Percentiles rank a stretch among this genome's conserved stretches.
Conservation (phyloP, 805 yeast genomes). For the Saturnispora diversa region DNA sequence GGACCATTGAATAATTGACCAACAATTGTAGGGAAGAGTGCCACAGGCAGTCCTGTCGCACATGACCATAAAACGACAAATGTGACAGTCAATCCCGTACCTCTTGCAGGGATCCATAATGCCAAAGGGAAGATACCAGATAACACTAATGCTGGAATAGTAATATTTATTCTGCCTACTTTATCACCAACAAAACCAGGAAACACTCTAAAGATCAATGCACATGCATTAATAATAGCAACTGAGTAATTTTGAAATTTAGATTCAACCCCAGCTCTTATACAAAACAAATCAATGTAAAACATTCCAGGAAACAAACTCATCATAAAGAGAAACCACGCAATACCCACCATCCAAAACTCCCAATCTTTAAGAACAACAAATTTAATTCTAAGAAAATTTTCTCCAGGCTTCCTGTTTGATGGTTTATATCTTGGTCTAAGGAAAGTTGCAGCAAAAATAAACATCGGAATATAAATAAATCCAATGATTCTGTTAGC, state of each 20-base stretch:
- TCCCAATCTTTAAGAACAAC: constrained; percentile 33
- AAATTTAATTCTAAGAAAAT: constrained; percentile 29
- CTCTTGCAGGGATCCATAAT: constrained; percentile 44
- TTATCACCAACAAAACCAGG: constrained; percentile 43
- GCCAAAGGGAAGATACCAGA: constrained; percentile 34
- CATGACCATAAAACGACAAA: constrained; percentile 30
- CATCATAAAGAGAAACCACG: constrained; percentile 30
- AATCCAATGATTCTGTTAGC: constrained; percentile 42
- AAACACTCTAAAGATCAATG: constrained; percentile 42
- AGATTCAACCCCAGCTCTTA: constrained; percentile 44
- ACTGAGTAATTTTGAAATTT: constrained; percentile 42
- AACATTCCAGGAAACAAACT: constrained; percentile 42
- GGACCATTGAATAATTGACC: constrained; percentile 31
- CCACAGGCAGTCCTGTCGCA: constrained; percentile 30
- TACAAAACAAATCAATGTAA: constrained; percentile 46
- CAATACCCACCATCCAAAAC: constrained; percentile 32
- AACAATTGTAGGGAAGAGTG: constrained; percentile 29
- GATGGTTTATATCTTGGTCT: constrained; percentile 28
- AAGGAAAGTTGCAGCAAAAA: constrained; percentile 18
- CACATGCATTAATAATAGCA: constrained; percentile 34
- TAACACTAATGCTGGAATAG: constrained; percentile 28
- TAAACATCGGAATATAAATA: constrained; percentile 28
- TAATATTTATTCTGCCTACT: constrained; percentile 34
- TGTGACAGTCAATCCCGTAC: constrained; percentile 31
- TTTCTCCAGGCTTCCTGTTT: constrained; percentile 30